These are phyloP conservation scores for Camelina sativa DNA, from an alignment of 345 rosid genomes.

Conservation along the genomic window DNA sequence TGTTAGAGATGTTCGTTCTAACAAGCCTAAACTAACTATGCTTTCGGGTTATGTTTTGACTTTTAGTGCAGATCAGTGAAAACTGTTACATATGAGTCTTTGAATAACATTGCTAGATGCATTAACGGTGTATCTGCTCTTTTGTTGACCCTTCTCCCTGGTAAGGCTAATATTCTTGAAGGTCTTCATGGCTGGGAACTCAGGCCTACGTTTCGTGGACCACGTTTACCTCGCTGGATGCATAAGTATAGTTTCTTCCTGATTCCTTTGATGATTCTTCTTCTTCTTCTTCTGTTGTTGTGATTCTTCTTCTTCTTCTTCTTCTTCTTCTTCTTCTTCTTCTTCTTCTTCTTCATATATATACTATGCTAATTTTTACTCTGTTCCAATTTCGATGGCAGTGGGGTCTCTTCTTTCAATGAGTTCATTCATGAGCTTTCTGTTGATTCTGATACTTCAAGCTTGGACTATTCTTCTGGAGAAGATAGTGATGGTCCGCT, in stretches of 20 bases:
- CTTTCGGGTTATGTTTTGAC: constrained; percentile 37
- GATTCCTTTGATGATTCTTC: constrained; percentile 5
- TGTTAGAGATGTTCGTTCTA: background rate
- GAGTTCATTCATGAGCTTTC: constrained; percentile 86
- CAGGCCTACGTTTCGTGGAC: constrained; percentile 86
- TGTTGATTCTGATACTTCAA: constrained; percentile 77
- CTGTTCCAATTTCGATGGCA: constrained; percentile 39
- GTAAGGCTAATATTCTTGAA: constrained; percentile 80
- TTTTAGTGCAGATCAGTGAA: constrained; percentile 85
- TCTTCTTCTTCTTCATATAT: background rate
- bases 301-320: background rate
- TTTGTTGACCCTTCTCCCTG: constrained; percentile 72
- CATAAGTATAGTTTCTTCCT: constrained; percentile 58
- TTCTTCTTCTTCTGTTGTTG: background rate
- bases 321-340: background rate
- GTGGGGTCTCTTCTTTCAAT: constrained; percentile 97
- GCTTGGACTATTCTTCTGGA: constrained; percentile 71
- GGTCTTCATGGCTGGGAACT: constrained; percentile 99
- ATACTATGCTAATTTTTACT: constrained; percentile 5
- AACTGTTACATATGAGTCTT: constrained; percentile 83
- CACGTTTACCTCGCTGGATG: constrained; percentile 96
- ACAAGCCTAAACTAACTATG: constrained; percentile 18
- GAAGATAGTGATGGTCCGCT: constrained; percentile 73
- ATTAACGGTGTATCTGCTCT: constrained; percentile 89
- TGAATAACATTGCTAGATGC: constrained; percentile 77